These are phyloP conservation scores for Tetratostichococcus sp. DNA, from an alignment of 139 green algal species.

Conservation along the genomic window DNA sequence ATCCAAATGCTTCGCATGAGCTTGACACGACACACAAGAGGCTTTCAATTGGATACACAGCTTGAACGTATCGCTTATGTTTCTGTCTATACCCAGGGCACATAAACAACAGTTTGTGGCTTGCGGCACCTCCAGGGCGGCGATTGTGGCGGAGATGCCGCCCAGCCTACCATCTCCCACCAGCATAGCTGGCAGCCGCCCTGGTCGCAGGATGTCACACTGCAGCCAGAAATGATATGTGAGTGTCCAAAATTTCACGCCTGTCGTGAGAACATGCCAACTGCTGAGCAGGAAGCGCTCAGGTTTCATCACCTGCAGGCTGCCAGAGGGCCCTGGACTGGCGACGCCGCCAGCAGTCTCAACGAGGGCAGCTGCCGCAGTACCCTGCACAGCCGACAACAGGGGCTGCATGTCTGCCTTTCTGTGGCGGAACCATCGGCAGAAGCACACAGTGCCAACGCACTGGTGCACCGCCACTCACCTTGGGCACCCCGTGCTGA, in stretches of 20 bases:
- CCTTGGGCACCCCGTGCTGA: neutral
- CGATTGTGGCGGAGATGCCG: constrained; percentile 87
- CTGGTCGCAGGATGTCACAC: constrained; percentile 70
- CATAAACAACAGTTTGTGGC: no score
- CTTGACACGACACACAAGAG: no score
- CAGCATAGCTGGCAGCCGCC: constrained; percentile 82
- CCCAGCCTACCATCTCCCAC: constrained; percentile 87
- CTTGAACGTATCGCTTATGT: no score
- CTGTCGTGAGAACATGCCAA: no score
- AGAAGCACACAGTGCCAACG: no score
- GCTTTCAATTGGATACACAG: no score
- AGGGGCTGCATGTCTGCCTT: no score
- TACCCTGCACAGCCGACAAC: neutral
- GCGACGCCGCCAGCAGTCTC: constrained; percentile 90
- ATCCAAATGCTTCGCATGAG: no score
- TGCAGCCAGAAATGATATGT: constrained; percentile 23
- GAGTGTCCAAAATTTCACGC: neutral
- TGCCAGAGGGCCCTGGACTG: constrained; percentile 77
- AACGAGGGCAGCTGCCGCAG: constrained; percentile 58
- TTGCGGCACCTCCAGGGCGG: constrained; percentile 68
- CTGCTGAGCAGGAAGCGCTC: no score
- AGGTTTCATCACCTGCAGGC: constrained; percentile 75
- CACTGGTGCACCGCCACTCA: no score
- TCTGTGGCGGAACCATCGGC: no score
- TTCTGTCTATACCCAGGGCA: no score